Conservation (phyloP, 257 asterid species). For the Solanum etuberosum region DNA sequence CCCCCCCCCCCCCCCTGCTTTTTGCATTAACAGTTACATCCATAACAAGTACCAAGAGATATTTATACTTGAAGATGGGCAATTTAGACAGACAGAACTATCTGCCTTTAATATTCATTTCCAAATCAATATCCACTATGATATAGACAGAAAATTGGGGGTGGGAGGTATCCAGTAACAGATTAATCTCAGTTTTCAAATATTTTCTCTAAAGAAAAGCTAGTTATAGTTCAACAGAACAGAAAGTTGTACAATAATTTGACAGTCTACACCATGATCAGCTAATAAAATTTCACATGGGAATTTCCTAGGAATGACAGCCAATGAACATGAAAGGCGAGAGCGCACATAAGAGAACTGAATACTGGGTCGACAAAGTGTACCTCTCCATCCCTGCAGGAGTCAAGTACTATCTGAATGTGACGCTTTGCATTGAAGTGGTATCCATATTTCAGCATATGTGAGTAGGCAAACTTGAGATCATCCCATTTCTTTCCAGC, state of each 20-base stretch:
- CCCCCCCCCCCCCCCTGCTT: neutral
- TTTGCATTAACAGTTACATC: neutral
- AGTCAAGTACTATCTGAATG: conserved; percentile 50
- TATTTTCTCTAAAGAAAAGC: neutral
- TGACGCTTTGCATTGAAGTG: conserved; percentile 81
- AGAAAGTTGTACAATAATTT: neutral
- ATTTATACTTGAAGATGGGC: neutral
- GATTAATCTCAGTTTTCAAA: neutral
- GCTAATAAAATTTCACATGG: neutral
- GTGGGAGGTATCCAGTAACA: neutral
- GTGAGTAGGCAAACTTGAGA: conserved; percentile 46
- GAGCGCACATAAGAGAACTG: neutral
- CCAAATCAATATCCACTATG: neutral
- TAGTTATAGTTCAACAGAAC: neutral
- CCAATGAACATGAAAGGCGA: neutral
- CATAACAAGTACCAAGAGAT: neutral
- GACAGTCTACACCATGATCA: neutral
- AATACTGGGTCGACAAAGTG: neutral
- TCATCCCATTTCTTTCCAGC: conserved; percentile 72
- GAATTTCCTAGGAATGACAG: neutral
- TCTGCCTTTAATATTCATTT: neutral
- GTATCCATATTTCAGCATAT: conserved; percentile 67
- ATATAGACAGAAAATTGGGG: neutral
- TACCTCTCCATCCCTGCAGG: conserved; percentile 83
- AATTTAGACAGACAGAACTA: neutral